A percentile compares a stretch with the other conserved stretches of the same genome.
phyloP scores from a whole-genome alignment of 1,139 yeast species.

The Arxiozyma slooffiae region DNA sequence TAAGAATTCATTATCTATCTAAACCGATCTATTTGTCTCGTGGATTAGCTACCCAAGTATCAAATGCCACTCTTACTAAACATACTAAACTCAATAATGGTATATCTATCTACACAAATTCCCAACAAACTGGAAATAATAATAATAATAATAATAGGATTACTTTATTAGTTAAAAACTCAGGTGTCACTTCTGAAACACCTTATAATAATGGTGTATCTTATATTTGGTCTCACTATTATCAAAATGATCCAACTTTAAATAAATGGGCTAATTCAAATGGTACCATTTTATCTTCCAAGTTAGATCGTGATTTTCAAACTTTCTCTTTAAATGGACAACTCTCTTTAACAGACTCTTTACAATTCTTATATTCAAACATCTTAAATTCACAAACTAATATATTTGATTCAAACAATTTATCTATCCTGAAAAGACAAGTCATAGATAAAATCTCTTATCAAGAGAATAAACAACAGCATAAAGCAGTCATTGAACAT shows the following conservation, averaged over 20 bases:
- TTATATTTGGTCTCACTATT: conserved; percentile 47
- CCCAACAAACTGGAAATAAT: not conserved
- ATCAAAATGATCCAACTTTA: conserved; percentile 21
- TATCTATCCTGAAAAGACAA: conserved; percentile 17
- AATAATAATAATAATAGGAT: conserved; percentile 31
- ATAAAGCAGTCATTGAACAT: conserved; percentile 52
- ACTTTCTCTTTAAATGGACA: conserved; percentile 41
- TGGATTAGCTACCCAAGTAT: not conserved
- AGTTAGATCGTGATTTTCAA: conserved; percentile 43
- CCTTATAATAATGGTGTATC: conserved; percentile 73
- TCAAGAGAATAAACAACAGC: conserved; percentile 30
- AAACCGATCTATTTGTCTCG: not conserved
- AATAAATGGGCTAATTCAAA: not conserved
- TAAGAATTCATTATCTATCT: not conserved
- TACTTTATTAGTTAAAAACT: conserved; percentile 49
- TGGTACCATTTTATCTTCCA: conserved; percentile 41
- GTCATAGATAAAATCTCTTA: conserved; percentile 28
- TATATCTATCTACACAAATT: not conserved
- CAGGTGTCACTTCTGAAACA: conserved; percentile 73
- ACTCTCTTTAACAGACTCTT: conserved; percentile 28
- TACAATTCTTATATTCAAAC: conserved; percentile 26
- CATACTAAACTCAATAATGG: conserved; percentile 2
- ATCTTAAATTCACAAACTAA: conserved; percentile 3
- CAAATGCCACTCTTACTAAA: conserved; percentile 12
- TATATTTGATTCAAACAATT: not conserved